A percentile compares a stretch with the other conserved stretches of the same genome.
Evolutionary conservation across 1,284 basidiomycete genomes (phyloP).

Genomic region (Flammula alnicola): DNA sequence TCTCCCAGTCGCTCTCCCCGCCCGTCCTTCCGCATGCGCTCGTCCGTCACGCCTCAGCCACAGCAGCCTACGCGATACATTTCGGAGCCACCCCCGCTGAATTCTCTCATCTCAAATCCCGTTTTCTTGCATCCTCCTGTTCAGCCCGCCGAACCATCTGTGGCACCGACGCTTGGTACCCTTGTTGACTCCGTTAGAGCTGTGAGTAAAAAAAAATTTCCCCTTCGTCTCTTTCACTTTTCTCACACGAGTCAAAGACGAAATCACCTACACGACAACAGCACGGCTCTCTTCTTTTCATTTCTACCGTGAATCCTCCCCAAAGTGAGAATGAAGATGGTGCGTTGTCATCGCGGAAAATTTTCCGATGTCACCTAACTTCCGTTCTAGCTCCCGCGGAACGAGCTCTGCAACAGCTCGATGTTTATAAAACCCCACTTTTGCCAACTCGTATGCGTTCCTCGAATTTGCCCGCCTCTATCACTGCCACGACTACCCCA

Average conservation of each 20-base stretch:
- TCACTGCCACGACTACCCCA: constrained; percentile 43
- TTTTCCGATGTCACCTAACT: constrained; percentile 31
- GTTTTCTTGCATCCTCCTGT: constrained; percentile 67
- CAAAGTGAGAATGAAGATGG: constrained; percentile 37
- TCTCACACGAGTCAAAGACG: constrained; percentile 34
- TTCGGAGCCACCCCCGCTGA: constrained; percentile 73
- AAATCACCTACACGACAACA: constrained; percentile 53
- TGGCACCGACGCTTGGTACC: constrained; percentile 59
- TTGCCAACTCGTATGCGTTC: constrained; percentile 68
- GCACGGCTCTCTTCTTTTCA: constrained; percentile 55
- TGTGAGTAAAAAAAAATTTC: constrained; percentile 41
- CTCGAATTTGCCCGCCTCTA: constrained; percentile 32
- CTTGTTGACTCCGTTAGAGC: constrained; percentile 60
- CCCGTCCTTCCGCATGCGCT: constrained; percentile 63
- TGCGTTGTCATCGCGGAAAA: constrained; percentile 32
- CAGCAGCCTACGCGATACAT: constrained; percentile 50
- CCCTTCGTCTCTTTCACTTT: constrained; percentile 11
- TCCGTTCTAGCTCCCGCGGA: constrained; percentile 56
- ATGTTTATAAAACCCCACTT: constrained; percentile 77
- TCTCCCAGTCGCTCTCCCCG: constrained; percentile 41
- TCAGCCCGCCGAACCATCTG: constrained; percentile 34
- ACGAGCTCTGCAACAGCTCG: constrained; percentile 67
- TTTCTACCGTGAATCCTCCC: constrained; percentile 25
- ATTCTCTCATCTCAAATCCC: constrained; percentile 62
- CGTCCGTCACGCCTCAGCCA: constrained; percentile 71